phyloP scores from a whole-genome alignment of 2,329 filamentous ascomycete genomes.

The Hypoxylon sp. region DNA sequence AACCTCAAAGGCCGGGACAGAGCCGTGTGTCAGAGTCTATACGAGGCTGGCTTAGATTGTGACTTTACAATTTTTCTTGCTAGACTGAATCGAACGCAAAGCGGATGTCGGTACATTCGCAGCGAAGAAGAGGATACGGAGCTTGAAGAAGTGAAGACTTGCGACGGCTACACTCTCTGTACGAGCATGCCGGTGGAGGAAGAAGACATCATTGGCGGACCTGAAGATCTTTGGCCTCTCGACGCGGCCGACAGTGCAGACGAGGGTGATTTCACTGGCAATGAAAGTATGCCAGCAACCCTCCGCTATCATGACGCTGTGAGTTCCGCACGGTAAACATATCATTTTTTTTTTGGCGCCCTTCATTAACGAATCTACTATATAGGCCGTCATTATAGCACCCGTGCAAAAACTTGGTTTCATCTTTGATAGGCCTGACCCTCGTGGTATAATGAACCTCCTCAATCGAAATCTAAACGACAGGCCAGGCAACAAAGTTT shows the following conservation, averaged over 20 bases:
- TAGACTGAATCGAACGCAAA: constrained; percentile 35
- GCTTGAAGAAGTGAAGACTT: constrained; percentile 27
- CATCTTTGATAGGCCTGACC: neutral
- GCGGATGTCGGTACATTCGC: constrained; percentile 2
- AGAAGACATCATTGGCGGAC: constrained; percentile 35
- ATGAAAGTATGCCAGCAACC: constrained; percentile 34
- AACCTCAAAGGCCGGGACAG: constrained; percentile 49
- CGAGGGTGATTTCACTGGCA: constrained; percentile 40
- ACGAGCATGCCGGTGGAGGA: neutral
- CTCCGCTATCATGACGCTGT: constrained; percentile 45
- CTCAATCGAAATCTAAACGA: neutral
- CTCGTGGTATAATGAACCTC: constrained; percentile 2
- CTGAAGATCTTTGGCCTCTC: constrained; percentile 14
- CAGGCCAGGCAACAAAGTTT: neutral
- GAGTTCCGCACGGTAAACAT: constrained; percentile 7
- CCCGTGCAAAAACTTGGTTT: constrained; percentile 10
- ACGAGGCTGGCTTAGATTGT: constrained; percentile 28
- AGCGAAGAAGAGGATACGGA: neutral
- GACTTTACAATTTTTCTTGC: constrained; percentile 45
- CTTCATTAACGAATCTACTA: neutral
- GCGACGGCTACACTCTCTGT: constrained; percentile 24
- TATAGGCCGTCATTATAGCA: constrained; percentile 38
- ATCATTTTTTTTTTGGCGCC: neutral
- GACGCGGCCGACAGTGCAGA: constrained; percentile 36
- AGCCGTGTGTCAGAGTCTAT: constrained; percentile 37